Conservation (phyloP, 2,329 filamentous ascomycete genomes). For the Orbilia quercus region DNA sequence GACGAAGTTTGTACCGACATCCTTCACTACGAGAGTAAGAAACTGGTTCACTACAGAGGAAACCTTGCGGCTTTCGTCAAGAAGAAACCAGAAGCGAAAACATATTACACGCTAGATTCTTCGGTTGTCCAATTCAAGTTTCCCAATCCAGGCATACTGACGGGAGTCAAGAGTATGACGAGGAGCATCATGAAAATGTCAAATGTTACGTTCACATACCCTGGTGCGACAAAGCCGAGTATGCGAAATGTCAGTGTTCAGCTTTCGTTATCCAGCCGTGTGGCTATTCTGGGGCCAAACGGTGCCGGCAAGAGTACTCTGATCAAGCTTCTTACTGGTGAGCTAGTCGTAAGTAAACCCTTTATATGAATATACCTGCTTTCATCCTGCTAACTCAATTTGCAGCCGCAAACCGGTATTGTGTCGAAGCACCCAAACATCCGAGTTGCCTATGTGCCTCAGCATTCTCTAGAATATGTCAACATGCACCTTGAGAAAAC, state of each 20-base stretch:
- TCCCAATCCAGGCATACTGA: conserved; percentile 91
- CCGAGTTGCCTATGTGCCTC: conserved; percentile 99
- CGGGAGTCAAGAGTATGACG: conserved; percentile 93
- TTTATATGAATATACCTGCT: background rate
- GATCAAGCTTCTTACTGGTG: conserved; percentile 96
- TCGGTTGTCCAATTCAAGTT: conserved; percentile 97
- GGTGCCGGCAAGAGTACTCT: conserved; percentile 98
- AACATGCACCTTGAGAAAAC: conserved; percentile 99
- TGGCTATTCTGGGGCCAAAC: conserved; percentile 96
- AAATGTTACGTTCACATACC: conserved; percentile 91
- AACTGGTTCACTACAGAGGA: conserved; percentile 85
- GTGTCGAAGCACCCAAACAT: conserved; percentile 99
- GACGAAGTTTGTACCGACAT: conserved; percentile 98
- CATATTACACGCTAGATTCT: conserved; percentile 94
- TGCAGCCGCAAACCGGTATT: conserved; percentile 75
- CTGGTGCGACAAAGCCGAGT: conserved; percentile 87
- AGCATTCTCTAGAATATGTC: conserved; percentile 98
- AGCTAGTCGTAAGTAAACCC: conserved; percentile 70
- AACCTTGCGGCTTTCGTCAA: conserved; percentile 87
- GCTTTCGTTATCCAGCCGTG: conserved; percentile 86
- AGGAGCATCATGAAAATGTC: conserved; percentile 95
- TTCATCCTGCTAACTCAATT: background rate
- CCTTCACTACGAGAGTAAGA: conserved; percentile 99
- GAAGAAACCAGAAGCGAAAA: conserved; percentile 91
- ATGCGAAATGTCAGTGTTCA: conserved; percentile 86